phyloP scores from a whole-genome alignment of 2,329 filamentous ascomycete genomes.

The Stagonosporopsis vannaccii region DNA sequence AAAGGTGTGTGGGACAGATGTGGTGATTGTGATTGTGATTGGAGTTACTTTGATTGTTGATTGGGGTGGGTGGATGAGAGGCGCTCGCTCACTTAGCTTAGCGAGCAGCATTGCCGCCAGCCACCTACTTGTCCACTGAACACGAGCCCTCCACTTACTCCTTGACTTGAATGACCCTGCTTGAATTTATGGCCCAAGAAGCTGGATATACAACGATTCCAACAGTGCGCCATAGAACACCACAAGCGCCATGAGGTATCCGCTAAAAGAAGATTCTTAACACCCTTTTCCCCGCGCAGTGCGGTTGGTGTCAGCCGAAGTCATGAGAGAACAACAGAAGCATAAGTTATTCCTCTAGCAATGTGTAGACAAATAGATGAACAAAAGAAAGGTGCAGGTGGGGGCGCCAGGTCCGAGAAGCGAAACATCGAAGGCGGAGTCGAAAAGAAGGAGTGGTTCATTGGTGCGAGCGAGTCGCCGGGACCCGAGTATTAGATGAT shows the following conservation, averaged over 20 bases:
- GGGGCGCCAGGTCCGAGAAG: constrained; percentile 18
- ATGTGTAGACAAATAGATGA: constrained; percentile 12
- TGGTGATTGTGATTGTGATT: too few species aligned
- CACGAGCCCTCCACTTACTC: too few species aligned
- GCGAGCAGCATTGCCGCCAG: too few species aligned
- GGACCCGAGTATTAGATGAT: constrained; percentile 43
- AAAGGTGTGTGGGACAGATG: too few species aligned
- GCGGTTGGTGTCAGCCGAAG: constrained; percentile 23
- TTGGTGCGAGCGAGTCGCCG: constrained; percentile 45
- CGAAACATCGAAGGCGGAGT: constrained; percentile 17
- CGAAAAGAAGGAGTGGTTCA: constrained; percentile 27
- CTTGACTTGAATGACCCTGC: too few species aligned
- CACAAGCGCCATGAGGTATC: constrained; percentile 39
- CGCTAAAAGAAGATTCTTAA: constrained; percentile 28
- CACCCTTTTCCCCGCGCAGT: constrained; percentile 32
- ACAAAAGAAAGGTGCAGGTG: constrained; percentile 32
- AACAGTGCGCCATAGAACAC: constrained; percentile 20
- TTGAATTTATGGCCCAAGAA: too few species aligned
- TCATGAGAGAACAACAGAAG: constrained; percentile 37
- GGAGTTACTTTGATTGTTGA: too few species aligned
- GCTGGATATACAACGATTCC: constrained; percentile 2
- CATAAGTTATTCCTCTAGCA: constrained; percentile 36
- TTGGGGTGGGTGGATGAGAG: too few species aligned
- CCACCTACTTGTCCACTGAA: too few species aligned
- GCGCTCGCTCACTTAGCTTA: too few species aligned